Conservation (phyloP, 352 stramenopile genomes). For the Thalassiosira hispida region DNA sequence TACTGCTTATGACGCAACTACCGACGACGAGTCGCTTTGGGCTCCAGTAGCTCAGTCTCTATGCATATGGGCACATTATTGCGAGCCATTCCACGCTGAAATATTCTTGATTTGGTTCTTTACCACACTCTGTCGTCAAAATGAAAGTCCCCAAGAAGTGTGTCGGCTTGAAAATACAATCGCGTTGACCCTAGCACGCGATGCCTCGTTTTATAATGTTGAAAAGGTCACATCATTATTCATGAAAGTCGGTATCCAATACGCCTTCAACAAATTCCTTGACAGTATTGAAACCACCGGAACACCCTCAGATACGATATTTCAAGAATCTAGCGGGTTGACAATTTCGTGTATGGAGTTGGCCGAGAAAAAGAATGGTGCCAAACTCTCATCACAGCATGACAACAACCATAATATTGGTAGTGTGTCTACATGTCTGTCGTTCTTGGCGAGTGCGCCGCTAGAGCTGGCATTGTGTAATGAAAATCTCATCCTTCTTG, state of each 20-base stretch:
- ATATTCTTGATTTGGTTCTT: constrained; percentile 64
- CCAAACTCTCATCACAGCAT: constrained; percentile 7
- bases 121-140: constrained; percentile 19
- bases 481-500: constrained; percentile 39
- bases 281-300: constrained; percentile 12
- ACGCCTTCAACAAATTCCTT: constrained; percentile 25
- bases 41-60: constrained; percentile 37
- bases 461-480: constrained; percentile 23
- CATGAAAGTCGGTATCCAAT: constrained; percentile 40
- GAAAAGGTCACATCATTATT: constrained; percentile 36
- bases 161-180: constrained; percentile 22
- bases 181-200: constrained; percentile 40
- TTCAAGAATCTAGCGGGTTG: background rate
- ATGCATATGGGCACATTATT: constrained; percentile 51
- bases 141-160: background rate
- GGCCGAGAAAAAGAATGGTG: background rate
- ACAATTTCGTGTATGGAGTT: constrained; percentile 23
- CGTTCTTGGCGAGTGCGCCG: constrained; percentile 50
- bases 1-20: background rate
- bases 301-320: background rate
- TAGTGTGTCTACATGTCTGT: constrained; percentile 15
- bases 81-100: constrained; percentile 40
- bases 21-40: constrained; percentile 39
- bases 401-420: constrained; percentile 11
- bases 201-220: constrained; percentile 55